Evolutionary conservation across 192 early-diverging fungal genomes (phyloP), one percentile per base, ranked within the genome.

Genomic region (Linnemannia schmuckeri): DNA sequence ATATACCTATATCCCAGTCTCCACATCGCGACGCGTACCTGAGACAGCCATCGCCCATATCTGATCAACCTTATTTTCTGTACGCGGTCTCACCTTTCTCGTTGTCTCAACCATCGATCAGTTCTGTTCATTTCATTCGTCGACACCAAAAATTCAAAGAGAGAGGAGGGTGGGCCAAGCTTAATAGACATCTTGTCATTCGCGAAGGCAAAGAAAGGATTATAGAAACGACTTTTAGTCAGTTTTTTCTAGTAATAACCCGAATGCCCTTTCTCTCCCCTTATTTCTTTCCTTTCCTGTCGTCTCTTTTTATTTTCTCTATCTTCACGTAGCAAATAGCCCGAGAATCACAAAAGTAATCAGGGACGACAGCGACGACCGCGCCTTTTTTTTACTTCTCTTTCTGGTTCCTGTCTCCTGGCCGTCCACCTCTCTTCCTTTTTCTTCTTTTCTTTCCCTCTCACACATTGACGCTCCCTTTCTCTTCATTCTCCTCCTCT

Each of bases 41-140:
- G 42, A 74, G 46, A 35, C 46, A 47, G 44, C 13, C 46, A 30
- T 41, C n/a, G 49, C 55, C 55, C n/a, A 27, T 6, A 12, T 30
- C 61, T 66, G 30, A 66, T 2, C 27, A 66, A 66, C 61, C 61
- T 66, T 66, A 66, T 66, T 66, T 74, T 47, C 30, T 49, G 27
- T 74, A 35, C n/a, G 42, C 72, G 27, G n/a, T 47, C 42, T 20
- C n/a, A 73, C 30, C 27, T 49, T 35, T 30, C 27, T 57, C 24
- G 12, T 33, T 33, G n/a, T n/a, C n/a, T 9, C 61, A 13, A n/a
- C 27, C 61, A 30, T 63, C 4, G 5, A 30, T 30, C 8, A 10
- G 55, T n/a, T 22, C 55, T n/a, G 55, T 57, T 22, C 55, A 57
- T n/a, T n/a, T 27, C 57, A 12, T 27, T 27, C 57, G n/a, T n/a